Base-by-base conservation (phyloP, 169 alveolate genomes). In the Cryptosporidium sp. region DNA sequence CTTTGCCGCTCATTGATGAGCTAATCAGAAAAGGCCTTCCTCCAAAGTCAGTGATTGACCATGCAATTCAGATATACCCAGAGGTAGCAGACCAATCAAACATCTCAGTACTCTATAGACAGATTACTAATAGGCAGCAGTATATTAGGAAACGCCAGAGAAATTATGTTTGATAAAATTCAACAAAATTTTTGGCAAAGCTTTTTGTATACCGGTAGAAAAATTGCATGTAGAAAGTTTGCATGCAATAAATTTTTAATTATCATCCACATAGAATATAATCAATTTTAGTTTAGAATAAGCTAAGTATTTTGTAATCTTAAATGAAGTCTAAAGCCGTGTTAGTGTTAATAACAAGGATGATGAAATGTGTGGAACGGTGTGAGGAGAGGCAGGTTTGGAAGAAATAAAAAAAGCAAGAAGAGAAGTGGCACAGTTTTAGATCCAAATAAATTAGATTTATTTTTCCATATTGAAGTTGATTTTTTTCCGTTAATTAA, bases 131-230 rank as follows among this genome's bases (percentile, higher is more conserved):
- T 45, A 80, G 89, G 62, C 89, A 80, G 1, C 89, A 80, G 9
- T 80, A 80, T 58, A 80, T 80, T 35, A n/a, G 89, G 39, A 80
- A 80, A 67, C 89, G 89, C 16, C 89, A 80, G 51, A 80, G 89
- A 43, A 80, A 65, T 67, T 80, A 80, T 18, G 71, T 73, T 21
- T 73, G 68, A 55, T 31, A 8, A 16, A 55, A 55, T 26, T 55
- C 37, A 55, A 55, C 5, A 0, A 2, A 55, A 55, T 23, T 55
- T 55, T 37, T n/a, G 67, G 23, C 14, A 23, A 7, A 55, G 8
- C 35, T 55, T 55, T 55, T 21, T 26, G 6, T 26, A 55, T 55
- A 21, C 35, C 35, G 67, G 67, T 55, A 55, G 18, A 55, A 55
- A 16, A 2, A 26, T 26, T 55, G 67, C 67, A 55, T 55, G 67